Evolutionary conservation across 106 monocot genomes (phyloP), one percentile per base, ranked within the genome.

Genomic region (Amphibolis antarctica): DNA sequence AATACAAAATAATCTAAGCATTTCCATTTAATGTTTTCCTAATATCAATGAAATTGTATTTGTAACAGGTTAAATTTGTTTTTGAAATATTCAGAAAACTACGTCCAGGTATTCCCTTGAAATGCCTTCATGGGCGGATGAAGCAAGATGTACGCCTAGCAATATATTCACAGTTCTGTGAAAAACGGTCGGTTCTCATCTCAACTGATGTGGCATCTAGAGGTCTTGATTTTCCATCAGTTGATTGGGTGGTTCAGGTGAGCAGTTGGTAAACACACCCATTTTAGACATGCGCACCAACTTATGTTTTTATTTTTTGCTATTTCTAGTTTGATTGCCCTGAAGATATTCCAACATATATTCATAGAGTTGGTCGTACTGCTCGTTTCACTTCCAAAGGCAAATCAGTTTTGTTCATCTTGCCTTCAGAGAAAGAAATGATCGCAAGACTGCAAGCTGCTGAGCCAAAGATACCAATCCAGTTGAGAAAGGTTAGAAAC

Each of bases 161-260:
- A 55, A 71, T 84, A 78, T 84, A 79, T 72, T 64, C 67, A 22
- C 73, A 86, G 43, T 96, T 96, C 68, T 84, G 78, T 72, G 84
- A 90, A 53, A 69, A 74, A 50, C 69, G 80, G 25, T 90, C 96
- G 4, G 82, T 90, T 64, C 71, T 96, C 10, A 90, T 96, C 71
- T 82, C 86, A 51, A 96, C 96, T 58, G 96, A 96, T 71, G 86
- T 90, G 60, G 84, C 84, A 21, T 78, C 96, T 24, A 72, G 96
- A 63, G 96, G 96, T 46, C 84, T 96, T 53, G 96, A 96, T 74
- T 81, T 96, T 72, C 81, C 90, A 20, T 57, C 66, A 24, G 90
- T 96, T 67, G 86, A 96, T 70, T 96, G 96, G 96, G 96, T 96
- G 42, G 74, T 96, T 47, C 96, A 96, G 84, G 96, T 96, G 44